Conservation (phyloP, 495 filamentous ascomycete species). For the Lindgomyces ingoldianus region DNA sequence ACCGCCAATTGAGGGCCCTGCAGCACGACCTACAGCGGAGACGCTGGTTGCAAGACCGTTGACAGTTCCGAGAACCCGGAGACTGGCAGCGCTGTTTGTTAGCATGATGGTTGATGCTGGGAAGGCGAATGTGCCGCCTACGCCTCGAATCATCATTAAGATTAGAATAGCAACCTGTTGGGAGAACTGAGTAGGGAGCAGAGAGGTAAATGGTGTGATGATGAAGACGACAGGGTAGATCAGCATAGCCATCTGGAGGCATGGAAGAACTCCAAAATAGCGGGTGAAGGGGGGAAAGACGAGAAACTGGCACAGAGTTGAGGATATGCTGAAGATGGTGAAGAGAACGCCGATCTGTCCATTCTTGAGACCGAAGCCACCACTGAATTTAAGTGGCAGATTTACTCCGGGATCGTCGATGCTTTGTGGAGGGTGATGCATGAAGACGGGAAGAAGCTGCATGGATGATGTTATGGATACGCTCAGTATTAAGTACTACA, state of each 20-base stretch:
- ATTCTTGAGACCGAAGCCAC: constrained; percentile 72
- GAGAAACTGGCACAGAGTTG: constrained; percentile 76
- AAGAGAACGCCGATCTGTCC: constrained; percentile 75
- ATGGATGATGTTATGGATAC: constrained; percentile 50
- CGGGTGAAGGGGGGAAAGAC: constrained; percentile 71
- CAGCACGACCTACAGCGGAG: constrained; percentile 73
- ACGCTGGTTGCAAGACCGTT: constrained; percentile 86
- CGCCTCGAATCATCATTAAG: constrained; percentile 68
- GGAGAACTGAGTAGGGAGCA: constrained; percentile 51
- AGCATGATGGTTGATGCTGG: constrained; percentile 86
- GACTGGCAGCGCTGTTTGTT: constrained; percentile 77
- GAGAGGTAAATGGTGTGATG: constrained; percentile 68
- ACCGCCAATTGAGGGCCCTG: constrained; percentile 64
- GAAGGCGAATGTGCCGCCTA: constrained; percentile 76
- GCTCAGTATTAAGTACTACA: neutral
- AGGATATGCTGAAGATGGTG: constrained; percentile 69
- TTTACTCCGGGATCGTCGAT: constrained; percentile 57
- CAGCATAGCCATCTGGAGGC: constrained; percentile 60
- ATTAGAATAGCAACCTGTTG: constrained; percentile 49
- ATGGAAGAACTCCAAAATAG: constrained; percentile 68
- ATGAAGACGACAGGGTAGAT: constrained; percentile 74
- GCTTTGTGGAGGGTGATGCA: constrained; percentile 66
- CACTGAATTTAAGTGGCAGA: constrained; percentile 76
- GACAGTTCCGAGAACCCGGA: constrained; percentile 79
- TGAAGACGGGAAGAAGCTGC: constrained; percentile 66